phyloP scores from a whole-genome alignment of 2,329 filamentous ascomycete species.

The Thielaviopsis cerberus region DNA sequence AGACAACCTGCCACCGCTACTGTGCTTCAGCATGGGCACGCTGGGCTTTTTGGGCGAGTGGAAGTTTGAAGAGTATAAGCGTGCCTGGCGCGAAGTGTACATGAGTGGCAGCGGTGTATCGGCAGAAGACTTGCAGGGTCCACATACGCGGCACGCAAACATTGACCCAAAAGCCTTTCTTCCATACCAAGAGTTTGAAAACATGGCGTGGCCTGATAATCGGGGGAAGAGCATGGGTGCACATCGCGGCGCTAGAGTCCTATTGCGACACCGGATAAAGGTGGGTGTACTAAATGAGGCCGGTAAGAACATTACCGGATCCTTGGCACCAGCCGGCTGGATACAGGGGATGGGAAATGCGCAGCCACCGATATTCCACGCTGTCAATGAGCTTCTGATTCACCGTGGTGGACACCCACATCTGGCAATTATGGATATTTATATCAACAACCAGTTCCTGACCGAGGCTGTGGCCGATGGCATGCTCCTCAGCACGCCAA shows the following conservation, averaged over 20 bases:
- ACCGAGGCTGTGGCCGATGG: constrained; percentile 92
- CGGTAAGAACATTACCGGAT: constrained; percentile 39
- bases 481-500: constrained; percentile 84
- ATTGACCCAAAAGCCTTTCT: constrained; percentile 13
- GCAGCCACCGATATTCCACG: constrained; percentile 29
- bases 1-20: constrained; percentile 65
- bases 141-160: constrained; percentile 21
- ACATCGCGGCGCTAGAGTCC: constrained; percentile 55
- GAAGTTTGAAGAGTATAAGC: constrained; percentile 85
- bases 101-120: constrained; percentile 48
- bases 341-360: background rate
- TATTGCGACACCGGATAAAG: constrained; percentile 71
- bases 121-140: constrained; percentile 25
- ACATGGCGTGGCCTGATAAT: constrained; percentile 45
- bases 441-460: constrained; percentile 70
- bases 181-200: background rate
- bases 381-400: constrained; percentile 88
- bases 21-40: constrained; percentile 94
- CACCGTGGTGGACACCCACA: constrained; percentile 82
- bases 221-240: constrained; percentile 67
- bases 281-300: constrained; percentile 64
- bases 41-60: constrained; percentile 90
- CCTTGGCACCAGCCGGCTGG: constrained; percentile 26
- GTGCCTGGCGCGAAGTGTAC: constrained; percentile 81
- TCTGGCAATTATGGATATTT: constrained; percentile 79